Conservation (phyloP, 148 eudicot genomes). For the Cornus controversa region DNA sequence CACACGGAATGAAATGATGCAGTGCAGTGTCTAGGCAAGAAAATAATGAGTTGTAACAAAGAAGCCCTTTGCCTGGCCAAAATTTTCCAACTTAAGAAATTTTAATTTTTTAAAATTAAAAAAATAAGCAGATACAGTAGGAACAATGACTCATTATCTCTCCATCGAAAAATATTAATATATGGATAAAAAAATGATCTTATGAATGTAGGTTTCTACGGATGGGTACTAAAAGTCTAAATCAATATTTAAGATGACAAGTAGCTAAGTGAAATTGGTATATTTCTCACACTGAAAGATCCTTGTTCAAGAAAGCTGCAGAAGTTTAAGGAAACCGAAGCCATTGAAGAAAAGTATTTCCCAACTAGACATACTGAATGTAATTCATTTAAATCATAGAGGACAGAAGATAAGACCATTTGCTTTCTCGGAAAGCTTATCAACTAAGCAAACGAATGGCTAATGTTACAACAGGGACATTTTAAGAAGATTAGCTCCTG, state of each 20-base stretch:
- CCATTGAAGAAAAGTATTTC: neutral
- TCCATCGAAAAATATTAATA: neutral
- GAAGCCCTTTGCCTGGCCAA: neutral
- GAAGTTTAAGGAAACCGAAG: neutral
- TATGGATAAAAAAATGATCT: neutral
- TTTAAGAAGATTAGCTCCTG: too few relatives aligned
- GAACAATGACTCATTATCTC: neutral
- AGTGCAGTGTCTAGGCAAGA: neutral
- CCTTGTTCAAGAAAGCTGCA: neutral
- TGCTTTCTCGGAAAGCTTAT: neutral
- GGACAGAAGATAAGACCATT: neutral
- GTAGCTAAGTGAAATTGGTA: neutral
- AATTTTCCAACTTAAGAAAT: neutral
- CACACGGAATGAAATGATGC: too few relatives aligned
- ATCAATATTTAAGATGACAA: too few relatives aligned
- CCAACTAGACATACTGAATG: neutral
- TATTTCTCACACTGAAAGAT: too few relatives aligned
- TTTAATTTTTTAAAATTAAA: too few relatives aligned
- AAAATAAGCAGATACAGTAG: neutral
- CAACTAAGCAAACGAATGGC: neutral
- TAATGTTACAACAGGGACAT: neutral
- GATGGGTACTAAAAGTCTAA: too few relatives aligned
- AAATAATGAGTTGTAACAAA: neutral
- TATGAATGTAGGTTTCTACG: too few relatives aligned
- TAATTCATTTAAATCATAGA: neutral